These are phyloP conservation scores for Colletotrichum orchidophilum DNA, from an alignment of 2,329 filamentous ascomycete genomes.

Conservation along the genomic window DNA sequence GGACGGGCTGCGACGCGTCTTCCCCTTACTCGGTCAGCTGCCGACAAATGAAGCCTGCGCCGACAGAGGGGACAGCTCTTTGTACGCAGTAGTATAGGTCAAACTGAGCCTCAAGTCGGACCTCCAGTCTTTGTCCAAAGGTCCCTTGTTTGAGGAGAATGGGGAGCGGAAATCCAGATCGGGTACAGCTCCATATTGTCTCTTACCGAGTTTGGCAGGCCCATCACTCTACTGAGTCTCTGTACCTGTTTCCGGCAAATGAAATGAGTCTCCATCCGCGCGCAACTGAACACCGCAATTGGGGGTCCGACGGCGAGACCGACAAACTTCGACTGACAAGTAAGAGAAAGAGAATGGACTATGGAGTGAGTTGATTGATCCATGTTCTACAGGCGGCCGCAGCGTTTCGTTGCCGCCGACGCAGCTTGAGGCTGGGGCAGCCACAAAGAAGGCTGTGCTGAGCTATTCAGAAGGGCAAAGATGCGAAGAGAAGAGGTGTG, in stretches of 20 bases:
- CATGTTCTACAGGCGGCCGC: not conserved
- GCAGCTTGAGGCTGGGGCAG: not conserved
- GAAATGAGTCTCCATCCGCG: not conserved
- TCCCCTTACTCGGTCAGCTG: conserved; percentile 17
- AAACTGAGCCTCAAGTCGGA: conserved; percentile 7
- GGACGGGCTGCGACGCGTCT: conserved; percentile 4
- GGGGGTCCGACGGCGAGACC: not conserved
- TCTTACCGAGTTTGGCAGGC: not conserved
- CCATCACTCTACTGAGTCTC: not conserved
- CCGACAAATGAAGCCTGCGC: conserved; percentile 6
- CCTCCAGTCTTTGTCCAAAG: not conserved
- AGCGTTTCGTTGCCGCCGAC: not conserved
- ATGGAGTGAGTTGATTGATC: not conserved
- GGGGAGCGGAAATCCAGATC: conserved; percentile 2
- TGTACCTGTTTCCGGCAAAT: conserved; percentile 3
- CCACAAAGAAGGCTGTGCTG: not conserved
- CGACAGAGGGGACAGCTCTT: not conserved
- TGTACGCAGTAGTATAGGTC: not conserved
- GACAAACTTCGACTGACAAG: not conserved
- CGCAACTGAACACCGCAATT: not conserved
- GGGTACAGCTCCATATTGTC: conserved; percentile 9
- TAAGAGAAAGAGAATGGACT: not conserved
- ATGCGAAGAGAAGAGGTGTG: not conserved
- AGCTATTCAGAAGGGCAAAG: not conserved
- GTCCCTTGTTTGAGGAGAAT: conserved; percentile 10